Conservation (phyloP, 768 basidiomycete genomes). For the Pleurotus salmoneostramineus region DNA sequence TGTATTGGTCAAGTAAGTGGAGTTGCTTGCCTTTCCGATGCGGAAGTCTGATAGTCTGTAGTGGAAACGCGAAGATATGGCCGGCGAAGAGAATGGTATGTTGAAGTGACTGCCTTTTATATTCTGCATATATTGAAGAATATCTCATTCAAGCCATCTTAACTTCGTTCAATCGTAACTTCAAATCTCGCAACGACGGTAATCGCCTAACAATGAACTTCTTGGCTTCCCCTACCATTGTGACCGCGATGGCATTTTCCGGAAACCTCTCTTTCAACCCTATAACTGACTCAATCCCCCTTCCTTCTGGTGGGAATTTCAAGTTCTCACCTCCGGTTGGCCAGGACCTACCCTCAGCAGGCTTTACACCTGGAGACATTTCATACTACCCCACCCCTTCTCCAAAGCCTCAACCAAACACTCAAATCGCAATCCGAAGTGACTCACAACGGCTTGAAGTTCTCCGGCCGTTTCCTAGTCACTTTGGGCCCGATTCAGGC, state of each 20-base stretch:
- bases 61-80: constrained; percentile 92
- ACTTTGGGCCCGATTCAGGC: constrained; percentile 50
- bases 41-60: constrained; percentile 20
- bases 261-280: constrained; percentile 95
- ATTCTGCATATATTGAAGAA: constrained; percentile 8
- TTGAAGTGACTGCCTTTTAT: constrained; percentile 7
- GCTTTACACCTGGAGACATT: constrained; percentile 74
- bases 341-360: constrained; percentile 75
- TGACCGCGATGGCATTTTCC: constrained; percentile 96
- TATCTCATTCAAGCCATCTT: constrained; percentile 64
- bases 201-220: constrained; percentile 96
- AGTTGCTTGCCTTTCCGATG: neutral
- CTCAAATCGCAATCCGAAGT: constrained; percentile 71
- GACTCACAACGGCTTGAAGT: constrained; percentile 84
- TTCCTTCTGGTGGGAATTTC: constrained; percentile 75
- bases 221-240: constrained; percentile 93
- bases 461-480: constrained; percentile 79
- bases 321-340: constrained; percentile 83
- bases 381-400: constrained; percentile 74
- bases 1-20: constrained; percentile 87
- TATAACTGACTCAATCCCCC: constrained; percentile 62
- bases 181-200: constrained; percentile 94
- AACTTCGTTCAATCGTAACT: constrained; percentile 91
- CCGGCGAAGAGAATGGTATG: constrained; percentile 87
- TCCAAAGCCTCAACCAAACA: constrained; percentile 73